A percentile compares a stretch with the other conserved stretches of the same genome.
These are phyloP conservation scores for Rhazya stricta DNA, from an alignment of 257 asterid species.

Conservation along the genomic window DNA sequence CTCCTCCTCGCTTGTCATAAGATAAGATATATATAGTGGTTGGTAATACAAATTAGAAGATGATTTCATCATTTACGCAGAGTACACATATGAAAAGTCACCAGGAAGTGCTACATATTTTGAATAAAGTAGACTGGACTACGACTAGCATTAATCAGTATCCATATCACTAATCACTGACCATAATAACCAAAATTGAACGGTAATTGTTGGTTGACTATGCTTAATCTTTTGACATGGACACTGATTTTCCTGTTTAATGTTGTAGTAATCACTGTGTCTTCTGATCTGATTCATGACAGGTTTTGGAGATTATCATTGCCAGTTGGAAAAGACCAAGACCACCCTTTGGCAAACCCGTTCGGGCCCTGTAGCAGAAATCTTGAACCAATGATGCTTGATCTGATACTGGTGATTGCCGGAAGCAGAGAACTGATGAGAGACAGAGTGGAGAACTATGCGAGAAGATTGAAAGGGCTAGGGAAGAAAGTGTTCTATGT, in stretches of 20 bases:
- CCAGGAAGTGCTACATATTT: too few relatives aligned
- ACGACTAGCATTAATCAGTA: too few relatives aligned
- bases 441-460: constrained; percentile 56
- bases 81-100: too few relatives aligned
- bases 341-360: constrained; percentile 68
- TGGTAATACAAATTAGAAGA: too few relatives aligned
- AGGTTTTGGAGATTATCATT: constrained; percentile 75
- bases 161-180: too few relatives aligned
- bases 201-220: background rate
- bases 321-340: constrained; percentile 52
- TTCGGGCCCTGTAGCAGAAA: constrained; percentile 63
- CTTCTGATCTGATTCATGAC: background rate
- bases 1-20: too few relatives aligned
- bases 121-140: too few relatives aligned
- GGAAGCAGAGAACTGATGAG: constrained; percentile 58
- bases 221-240: background rate
- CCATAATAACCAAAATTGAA: too few relatives aligned
- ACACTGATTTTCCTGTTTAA: background rate
- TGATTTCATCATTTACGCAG: too few relatives aligned
- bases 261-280: background rate
- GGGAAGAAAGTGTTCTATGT: constrained; percentile 42
- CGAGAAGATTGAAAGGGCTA: constrained; percentile 35
- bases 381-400: constrained; percentile 39
- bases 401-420: constrained; percentile 60
- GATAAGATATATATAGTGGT: too few relatives aligned